Percentiles rank a stretch among this genome's conserved stretches.
These are phyloP conservation scores for Solanum dulcamara DNA, from an alignment of 257 asterid species.

Conservation along the genomic window DNA sequence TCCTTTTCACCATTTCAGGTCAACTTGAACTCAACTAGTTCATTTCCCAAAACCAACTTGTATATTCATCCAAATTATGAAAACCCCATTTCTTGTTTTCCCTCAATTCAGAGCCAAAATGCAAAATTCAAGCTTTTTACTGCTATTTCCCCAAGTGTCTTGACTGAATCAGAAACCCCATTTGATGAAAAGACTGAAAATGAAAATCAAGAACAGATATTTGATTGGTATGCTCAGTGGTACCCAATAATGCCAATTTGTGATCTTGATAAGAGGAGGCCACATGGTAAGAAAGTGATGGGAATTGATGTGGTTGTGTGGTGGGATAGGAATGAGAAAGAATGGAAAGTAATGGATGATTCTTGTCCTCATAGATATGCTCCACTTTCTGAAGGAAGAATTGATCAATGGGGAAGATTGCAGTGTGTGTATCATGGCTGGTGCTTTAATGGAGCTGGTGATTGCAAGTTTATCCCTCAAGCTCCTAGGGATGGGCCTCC, in stretches of 20 bases:
- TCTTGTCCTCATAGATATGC: slow-evolving; percentile 83
- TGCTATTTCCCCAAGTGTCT: slow-evolving; percentile 28
- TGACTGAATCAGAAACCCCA: slow-evolving; percentile 9
- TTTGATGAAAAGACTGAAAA: slow-evolving; percentile 12
- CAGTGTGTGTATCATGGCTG: slow-evolving; percentile 96
- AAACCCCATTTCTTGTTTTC: background rate
- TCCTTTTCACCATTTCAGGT: slow-evolving; percentile 10
- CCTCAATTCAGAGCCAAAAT: slow-evolving; percentile 11
- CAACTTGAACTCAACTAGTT: background rate
- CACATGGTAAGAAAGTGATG: slow-evolving; percentile 61
- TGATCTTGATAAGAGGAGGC: slow-evolving; percentile 84
- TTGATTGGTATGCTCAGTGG: slow-evolving; percentile 86
- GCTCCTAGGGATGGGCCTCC: slow-evolving; percentile 83
- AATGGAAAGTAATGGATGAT: slow-evolving; percentile 83
- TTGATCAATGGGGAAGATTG: slow-evolving; percentile 85
- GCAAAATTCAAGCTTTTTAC: slow-evolving; percentile 31
- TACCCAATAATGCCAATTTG: slow-evolving; percentile 65
- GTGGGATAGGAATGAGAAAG: slow-evolving; percentile 71
- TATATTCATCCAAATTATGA: slow-evolving; percentile 5
- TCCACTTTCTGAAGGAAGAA: slow-evolving; percentile 82
- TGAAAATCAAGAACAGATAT: slow-evolving; percentile 27
- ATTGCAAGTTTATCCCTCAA: slow-evolving; percentile 79
- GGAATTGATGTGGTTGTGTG: slow-evolving; percentile 73
- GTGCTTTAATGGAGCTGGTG: slow-evolving; percentile 78
- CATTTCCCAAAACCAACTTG: background rate